phyloP scores from a whole-genome alignment of 148 eudicot species.

The Simmondsia chinensis region DNA sequence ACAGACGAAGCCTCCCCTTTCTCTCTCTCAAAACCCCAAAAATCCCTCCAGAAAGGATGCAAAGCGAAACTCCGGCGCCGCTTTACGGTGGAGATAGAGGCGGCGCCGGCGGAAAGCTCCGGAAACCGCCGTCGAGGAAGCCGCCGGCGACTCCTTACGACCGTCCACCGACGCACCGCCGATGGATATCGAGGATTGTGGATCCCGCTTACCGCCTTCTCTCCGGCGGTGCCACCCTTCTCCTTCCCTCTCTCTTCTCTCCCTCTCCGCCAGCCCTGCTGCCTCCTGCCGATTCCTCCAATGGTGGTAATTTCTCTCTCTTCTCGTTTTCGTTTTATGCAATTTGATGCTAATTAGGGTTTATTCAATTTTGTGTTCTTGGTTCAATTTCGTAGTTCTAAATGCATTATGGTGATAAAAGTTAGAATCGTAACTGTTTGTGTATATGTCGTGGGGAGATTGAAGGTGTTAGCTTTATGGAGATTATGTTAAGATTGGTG shows the following conservation, averaged over 20 bases:
- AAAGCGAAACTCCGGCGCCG: constrained; percentile 18
- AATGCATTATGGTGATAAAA: too few relatives aligned
- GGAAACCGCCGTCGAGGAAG: constrained; percentile 27
- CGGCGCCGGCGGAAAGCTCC: constrained; percentile 57
- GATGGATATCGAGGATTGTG: constrained; percentile 63
- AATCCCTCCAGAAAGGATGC: constrained; percentile 16
- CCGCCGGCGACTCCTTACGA: constrained; percentile 53
- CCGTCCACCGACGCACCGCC: constrained; percentile 28
- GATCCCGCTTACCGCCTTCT: constrained; percentile 56
- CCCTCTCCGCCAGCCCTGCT: constrained; percentile 1
- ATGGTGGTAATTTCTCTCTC: constrained; percentile 15
- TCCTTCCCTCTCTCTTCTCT: constrained; percentile 46
- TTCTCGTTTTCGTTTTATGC: background rate
- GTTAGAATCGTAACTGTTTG: too few relatives aligned
- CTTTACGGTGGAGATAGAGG: constrained; percentile 18
- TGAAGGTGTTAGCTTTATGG: too few relatives aligned
- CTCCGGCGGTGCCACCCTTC: constrained; percentile 50
- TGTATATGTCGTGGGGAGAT: too few relatives aligned
- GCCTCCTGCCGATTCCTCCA: background rate
- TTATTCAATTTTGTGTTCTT: background rate
- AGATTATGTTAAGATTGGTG: too few relatives aligned
- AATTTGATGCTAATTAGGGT: constrained; percentile 4
- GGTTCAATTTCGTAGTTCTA: too few relatives aligned
- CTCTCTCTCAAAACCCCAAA: too few relatives aligned
- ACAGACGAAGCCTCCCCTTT: too few relatives aligned